phyloP scores from a whole-genome alignment of 257 asterid species.

The Parsonsia alboflavescens region DNA sequence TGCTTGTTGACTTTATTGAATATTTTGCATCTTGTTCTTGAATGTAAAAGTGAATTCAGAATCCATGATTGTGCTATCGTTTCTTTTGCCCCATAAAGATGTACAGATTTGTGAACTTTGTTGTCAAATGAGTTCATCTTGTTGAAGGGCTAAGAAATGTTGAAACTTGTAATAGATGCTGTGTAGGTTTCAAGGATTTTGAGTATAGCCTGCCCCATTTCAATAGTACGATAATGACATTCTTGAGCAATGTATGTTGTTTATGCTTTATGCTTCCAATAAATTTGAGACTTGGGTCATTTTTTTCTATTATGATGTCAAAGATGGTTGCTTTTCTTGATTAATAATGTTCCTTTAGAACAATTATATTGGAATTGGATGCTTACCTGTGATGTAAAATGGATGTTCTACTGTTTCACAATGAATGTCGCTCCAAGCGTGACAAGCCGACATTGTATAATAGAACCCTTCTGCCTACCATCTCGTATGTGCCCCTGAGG shows the following conservation, averaged over 20 bases:
- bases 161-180: neutral
- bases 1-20: neutral
- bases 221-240: neutral
- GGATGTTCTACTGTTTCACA: conserved; percentile 17
- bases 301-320: neutral
- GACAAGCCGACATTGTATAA: conserved; percentile 33
- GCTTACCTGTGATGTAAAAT: neutral
- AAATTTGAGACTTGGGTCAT: neutral
- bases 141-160: neutral
- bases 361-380: neutral
- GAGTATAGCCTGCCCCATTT: neutral
- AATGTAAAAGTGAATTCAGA: neutral
- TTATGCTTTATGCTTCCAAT: neutral
- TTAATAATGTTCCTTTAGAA: neutral
- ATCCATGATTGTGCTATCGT: neutral
- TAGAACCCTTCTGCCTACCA: too few relatives aligned
- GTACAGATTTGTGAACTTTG: neutral
- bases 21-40: neutral
- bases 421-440: conserved; percentile 56
- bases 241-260: neutral
- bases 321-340: too few relatives aligned
- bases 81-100: neutral
- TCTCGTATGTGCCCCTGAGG: too few relatives aligned
- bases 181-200: neutral
- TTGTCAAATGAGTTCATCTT: neutral